These are phyloP conservation scores for Cladosporium phlei DNA, from an alignment of 2,329 filamentous ascomycete genomes.

Conservation along the genomic window DNA sequence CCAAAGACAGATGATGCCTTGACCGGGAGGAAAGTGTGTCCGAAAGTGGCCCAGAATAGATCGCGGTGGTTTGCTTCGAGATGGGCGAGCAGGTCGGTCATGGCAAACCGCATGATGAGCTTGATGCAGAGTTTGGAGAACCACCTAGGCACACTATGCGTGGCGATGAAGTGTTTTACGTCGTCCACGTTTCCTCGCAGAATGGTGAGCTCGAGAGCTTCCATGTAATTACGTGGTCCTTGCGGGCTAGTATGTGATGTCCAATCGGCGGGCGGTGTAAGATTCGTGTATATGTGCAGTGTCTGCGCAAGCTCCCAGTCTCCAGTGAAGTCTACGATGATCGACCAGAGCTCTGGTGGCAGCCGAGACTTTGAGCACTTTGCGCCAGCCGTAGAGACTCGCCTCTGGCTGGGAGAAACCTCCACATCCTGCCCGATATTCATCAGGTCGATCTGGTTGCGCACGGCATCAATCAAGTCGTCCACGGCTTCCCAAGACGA, in stretches of 20 bases:
- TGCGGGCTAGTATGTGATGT: conserved; percentile 57
- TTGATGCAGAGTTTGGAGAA: conserved; percentile 79
- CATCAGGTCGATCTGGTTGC: conserved; percentile 71
- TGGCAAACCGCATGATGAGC: conserved; percentile 85
- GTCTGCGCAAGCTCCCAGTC: conserved; percentile 90
- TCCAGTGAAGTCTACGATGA: conserved; percentile 75
- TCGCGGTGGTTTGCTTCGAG: conserved; percentile 63
- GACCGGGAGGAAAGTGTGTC: conserved; percentile 73
- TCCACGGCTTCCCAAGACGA: conserved; percentile 57
- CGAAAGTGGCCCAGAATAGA: conserved; percentile 81
- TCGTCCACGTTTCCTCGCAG: conserved; percentile 65
- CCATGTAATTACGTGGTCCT: conserved; percentile 65
- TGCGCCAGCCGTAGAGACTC: conserved; percentile 37
- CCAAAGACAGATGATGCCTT: conserved; percentile 86
- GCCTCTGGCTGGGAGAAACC: conserved; percentile 30
- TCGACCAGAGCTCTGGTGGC: conserved; percentile 83
- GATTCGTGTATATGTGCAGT: conserved; percentile 72
- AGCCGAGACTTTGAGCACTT: conserved; percentile 44
- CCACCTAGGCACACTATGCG: conserved; percentile 63
- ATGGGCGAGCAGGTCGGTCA: conserved; percentile 71
- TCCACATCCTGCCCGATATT: conserved; percentile 69
- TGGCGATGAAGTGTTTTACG: conserved; percentile 67
- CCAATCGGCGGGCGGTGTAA: conserved; percentile 72
- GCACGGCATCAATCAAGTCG: conserved; percentile 68
- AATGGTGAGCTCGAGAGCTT: conserved; percentile 79